These are phyloP conservation scores for Phytophthora nicotianae DNA, from an alignment of 352 stramenopile species.

Conservation along the genomic window DNA sequence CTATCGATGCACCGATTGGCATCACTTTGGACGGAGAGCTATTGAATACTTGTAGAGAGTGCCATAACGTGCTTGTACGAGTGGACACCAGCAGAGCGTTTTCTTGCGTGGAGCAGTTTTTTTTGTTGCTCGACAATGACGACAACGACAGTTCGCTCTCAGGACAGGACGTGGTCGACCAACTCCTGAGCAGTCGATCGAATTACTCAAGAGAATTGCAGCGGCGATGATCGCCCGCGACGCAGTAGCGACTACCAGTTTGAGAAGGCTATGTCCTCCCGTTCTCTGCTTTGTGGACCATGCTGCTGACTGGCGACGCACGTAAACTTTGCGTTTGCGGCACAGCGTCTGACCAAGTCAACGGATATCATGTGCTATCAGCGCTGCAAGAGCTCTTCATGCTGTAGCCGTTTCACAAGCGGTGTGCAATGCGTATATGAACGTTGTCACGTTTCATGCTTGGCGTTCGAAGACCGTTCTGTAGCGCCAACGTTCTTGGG, in stretches of 20 bases:
- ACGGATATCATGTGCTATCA: constrained; percentile 43
- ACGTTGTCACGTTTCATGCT: constrained; percentile 21
- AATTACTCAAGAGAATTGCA: constrained; percentile 40
- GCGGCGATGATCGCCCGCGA: constrained; percentile 50
- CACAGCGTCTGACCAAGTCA: constrained; percentile 50
- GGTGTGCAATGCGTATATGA: constrained; percentile 5
- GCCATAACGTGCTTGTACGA: constrained; percentile 51
- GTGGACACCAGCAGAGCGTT: constrained; percentile 40
- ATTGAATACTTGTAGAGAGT: constrained; percentile 39
- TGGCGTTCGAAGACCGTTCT: constrained; percentile 16
- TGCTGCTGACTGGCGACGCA: constrained; percentile 49
- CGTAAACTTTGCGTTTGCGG: too few species aligned
- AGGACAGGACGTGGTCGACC: constrained; percentile 43
- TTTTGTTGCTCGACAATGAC: constrained; percentile 53
- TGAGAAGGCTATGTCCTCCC: constrained; percentile 57
- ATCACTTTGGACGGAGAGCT: constrained; percentile 68
- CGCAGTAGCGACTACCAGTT: constrained; percentile 49
- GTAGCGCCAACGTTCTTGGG: neutral
- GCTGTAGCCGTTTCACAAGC: constrained; percentile 1
- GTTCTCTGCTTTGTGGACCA: constrained; percentile 61
- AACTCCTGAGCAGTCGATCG: constrained; percentile 34
- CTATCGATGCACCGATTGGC: constrained; percentile 37
- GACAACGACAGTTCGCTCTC: constrained; percentile 55
- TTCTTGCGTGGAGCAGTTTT: constrained; percentile 43
- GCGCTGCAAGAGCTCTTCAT: constrained; percentile 53